These are phyloP conservation scores for Juncus effusus DNA, from an alignment of 176 grass and related monocot species.

Conservation along the genomic window DNA sequence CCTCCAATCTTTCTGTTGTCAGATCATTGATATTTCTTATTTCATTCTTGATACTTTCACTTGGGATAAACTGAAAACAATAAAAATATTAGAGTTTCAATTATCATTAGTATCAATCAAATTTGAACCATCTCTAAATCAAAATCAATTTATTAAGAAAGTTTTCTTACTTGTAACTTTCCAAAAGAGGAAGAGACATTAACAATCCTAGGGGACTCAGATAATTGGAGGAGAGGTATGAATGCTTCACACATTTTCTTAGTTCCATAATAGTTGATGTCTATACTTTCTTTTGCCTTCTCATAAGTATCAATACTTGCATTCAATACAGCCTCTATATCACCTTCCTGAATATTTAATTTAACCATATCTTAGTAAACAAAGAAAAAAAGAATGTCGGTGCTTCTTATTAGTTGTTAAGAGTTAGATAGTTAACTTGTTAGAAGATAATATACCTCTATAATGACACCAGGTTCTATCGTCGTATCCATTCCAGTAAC, in stretches of 20 bases:
- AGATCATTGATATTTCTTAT: conserved; percentile 39
- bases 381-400: neutral
- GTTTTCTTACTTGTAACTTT: conserved; percentile 8
- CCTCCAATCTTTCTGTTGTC: conserved; percentile 43
- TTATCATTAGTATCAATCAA: too few relatives aligned
- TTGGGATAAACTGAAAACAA: conserved; percentile 38
- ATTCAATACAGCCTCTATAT: neutral
- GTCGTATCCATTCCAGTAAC: neutral
- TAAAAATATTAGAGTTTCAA: neutral
- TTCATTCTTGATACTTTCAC: conserved; percentile 38
- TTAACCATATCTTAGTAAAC: neutral
- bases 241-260: conserved; percentile 14
- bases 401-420: neutral
- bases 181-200: conserved; percentile 16
- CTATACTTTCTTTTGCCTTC: conserved; percentile 25
- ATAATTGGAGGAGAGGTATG: conserved; percentile 25
- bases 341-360: neutral
- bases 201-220: conserved; percentile 21
- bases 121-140: too few relatives aligned
- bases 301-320: neutral
- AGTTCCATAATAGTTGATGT: conserved; percentile 31
- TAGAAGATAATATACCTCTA: neutral
- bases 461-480: neutral
- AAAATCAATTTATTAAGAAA: too few relatives aligned
- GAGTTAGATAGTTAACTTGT: neutral